These are phyloP conservation scores for Daldinia bambusicola DNA, from an alignment of 495 filamentous ascomycete genomes.

Conservation along the genomic window DNA sequence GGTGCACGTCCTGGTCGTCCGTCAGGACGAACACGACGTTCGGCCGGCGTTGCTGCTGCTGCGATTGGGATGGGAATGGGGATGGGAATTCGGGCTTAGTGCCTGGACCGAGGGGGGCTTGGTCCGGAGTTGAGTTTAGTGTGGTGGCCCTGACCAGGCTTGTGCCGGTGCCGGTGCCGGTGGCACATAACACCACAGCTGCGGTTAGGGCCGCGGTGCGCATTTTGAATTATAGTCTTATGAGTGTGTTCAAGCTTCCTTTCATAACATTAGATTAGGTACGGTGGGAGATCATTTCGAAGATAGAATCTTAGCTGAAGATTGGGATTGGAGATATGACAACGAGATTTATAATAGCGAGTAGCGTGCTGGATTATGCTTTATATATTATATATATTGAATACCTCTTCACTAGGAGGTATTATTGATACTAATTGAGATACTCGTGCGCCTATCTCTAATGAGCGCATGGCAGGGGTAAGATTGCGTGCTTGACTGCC, in stretches of 20 bases:
- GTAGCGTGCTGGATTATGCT: background rate
- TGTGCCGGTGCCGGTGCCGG: background rate
- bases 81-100: background rate
- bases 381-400: background rate
- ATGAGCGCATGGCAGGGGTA: slow-evolving; percentile 36
- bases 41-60: slow-evolving; percentile 22
- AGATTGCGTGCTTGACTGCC: slow-evolving; percentile 43
- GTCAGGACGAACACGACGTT: slow-evolving; percentile 65
- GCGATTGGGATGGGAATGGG: background rate
- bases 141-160: background rate
- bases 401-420: background rate
- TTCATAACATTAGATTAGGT: background rate
- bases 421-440: background rate
- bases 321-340: background rate
- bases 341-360: background rate
- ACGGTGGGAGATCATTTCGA: background rate
- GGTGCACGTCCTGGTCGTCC: slow-evolving; percentile 68
- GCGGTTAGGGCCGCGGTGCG: slow-evolving; percentile 1
- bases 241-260: background rate
- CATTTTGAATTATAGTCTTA: slow-evolving; percentile 6
- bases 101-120: slow-evolving; percentile 10
- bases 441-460: slow-evolving; percentile 20
- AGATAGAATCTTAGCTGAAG: background rate
- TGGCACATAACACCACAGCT: background rate
- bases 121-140: slow-evolving; percentile 10